Base-by-base conservation (phyloP, 495 filamentous ascomycete genomes). In the Cairneyella variabilis region DNA sequence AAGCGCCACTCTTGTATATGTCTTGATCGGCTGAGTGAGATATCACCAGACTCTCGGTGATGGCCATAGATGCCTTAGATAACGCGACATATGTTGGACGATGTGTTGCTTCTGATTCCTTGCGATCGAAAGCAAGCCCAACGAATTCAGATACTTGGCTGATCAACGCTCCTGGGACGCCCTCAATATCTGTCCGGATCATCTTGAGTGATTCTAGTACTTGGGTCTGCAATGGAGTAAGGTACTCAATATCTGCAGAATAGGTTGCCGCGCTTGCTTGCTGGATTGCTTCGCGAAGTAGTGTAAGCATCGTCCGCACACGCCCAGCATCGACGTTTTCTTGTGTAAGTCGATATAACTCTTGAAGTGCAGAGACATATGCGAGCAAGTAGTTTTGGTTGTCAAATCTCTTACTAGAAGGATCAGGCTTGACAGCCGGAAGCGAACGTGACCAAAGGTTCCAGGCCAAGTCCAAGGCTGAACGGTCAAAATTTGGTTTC, bases 41-140 rank as follows among this genome's bases (percentile, higher is more conserved):
- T 17, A 81, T 62, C 17, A 91, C 70, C 23, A 92, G 76, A 44
- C 70, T 74, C 59, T 84, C 75, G 0, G 92, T 66, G 28, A 91
- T 74, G 14, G 76, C 72, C 71, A 95, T 93, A 40, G 83, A 76
- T 18, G 81, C 76, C 63, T 85, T 89, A 0, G 91, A 91, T 61
- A 97, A 79, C 16, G 93, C 90, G 43, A 98, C 81, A 63, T 88
- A 97, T 1, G 88, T 90, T 2, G 86, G 83, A 54, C 74, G 79
- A 18, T 60, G 49, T 17, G 9, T 50, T 36, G 50, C 53, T 40
- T 46, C 46, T 3, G 59, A 57, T 26, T 48, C 48, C 40, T 51
- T 61, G 2, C 53, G 23, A 3, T 66, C 69, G 63, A 86, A 89
- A 2, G 89, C 80, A 12, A 98, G 63, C 0, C 79, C 82, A 17